A percentile compares a stretch with the other conserved stretches of the same genome.
phyloP scores from a whole-genome alignment of 2,329 filamentous ascomycete genomes.

The Bimuria novae-zelandiae region DNA sequence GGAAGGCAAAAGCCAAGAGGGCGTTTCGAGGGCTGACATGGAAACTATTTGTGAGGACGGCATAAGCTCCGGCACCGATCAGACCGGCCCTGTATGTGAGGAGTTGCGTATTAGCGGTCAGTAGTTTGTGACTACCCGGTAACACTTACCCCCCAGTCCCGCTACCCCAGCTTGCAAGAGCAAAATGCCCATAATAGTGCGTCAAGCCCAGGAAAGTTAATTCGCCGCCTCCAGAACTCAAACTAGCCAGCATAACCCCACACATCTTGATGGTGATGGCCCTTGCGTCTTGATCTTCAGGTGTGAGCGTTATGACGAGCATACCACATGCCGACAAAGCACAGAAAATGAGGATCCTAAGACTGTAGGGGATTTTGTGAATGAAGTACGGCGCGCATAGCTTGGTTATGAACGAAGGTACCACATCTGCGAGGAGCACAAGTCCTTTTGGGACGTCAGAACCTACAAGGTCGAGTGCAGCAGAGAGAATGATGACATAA shows the following conservation, averaged over 20 bases:
- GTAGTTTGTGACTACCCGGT: not conserved
- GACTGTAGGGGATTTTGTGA: conserved; percentile 78
- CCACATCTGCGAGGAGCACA: conserved; percentile 89
- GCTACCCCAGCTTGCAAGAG: conserved; percentile 88
- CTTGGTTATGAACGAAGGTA: conserved; percentile 88
- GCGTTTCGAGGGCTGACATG: conserved; percentile 75
- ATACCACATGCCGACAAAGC: conserved; percentile 80
- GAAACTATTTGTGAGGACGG: conserved; percentile 79
- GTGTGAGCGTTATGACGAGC: conserved; percentile 84
- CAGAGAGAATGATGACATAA: conserved; percentile 95
- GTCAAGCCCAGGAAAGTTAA: conserved; percentile 89
- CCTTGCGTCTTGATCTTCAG: conserved; percentile 59
- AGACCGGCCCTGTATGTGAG: conserved; percentile 64
- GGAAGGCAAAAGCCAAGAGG: conserved; percentile 74
- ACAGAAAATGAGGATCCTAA: conserved; percentile 76
- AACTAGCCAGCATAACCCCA: conserved; percentile 81
- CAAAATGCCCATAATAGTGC: conserved; percentile 88
- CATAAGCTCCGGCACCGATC: conserved; percentile 85
- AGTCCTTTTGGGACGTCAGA: conserved; percentile 84
- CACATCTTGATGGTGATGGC: conserved; percentile 76
- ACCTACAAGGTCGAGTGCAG: conserved; percentile 93
- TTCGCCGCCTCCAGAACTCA: conserved; percentile 86
- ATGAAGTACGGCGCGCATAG: conserved; percentile 93
- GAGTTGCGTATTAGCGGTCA: not conserved
- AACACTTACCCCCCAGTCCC: conserved; percentile 72